phyloP scores from a whole-genome alignment of 2,329 filamentous ascomycete genomes.

The Epichloe sp. region DNA sequence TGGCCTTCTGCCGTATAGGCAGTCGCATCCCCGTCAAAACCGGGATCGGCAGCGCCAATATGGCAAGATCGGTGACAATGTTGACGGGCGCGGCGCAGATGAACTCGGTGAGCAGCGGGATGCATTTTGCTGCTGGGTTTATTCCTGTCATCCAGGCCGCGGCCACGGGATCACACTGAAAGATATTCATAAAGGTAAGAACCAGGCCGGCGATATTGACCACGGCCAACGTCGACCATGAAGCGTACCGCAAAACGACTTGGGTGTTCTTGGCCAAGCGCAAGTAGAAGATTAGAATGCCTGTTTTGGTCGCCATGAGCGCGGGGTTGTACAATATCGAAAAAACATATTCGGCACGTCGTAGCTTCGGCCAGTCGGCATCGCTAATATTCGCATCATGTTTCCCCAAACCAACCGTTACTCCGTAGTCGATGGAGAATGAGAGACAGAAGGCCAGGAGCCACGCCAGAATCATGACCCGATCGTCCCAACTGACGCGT shows the following conservation, averaged over 20 bases:
- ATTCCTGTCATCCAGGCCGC: conserved; percentile 47
- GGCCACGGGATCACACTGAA: conserved; percentile 67
- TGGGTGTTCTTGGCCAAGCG: conserved; percentile 67
- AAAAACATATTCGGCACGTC: conserved; percentile 49
- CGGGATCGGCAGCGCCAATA: conserved; percentile 77
- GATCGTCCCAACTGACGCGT: conserved; percentile 63
- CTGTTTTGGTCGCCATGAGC: conserved; percentile 83
- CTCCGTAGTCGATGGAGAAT: conserved; percentile 52
- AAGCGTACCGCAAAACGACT: conserved; percentile 64
- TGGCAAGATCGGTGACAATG: conserved; percentile 79
- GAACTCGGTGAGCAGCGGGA: conserved; percentile 48
- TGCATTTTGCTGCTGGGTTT: conserved; percentile 28
- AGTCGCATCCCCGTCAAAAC: conserved; percentile 78
- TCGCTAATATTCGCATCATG: conserved; percentile 47
- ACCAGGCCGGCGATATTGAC: conserved; percentile 70
- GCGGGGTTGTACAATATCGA: conserved; percentile 67
- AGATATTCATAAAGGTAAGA: conserved; percentile 74
- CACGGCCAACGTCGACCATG: conserved; percentile 62
- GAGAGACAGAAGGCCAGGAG: conserved; percentile 53
- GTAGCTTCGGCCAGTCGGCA: conserved; percentile 36
- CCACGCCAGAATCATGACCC: conserved; percentile 72
- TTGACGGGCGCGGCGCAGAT: conserved; percentile 77
- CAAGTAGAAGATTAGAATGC: conserved; percentile 84
- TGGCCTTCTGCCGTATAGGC: conserved; percentile 74
- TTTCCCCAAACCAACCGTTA: conserved; percentile 52